phyloP scores from a whole-genome alignment of 768 basidiomycete species.

The Podaxis pistillaris region DNA sequence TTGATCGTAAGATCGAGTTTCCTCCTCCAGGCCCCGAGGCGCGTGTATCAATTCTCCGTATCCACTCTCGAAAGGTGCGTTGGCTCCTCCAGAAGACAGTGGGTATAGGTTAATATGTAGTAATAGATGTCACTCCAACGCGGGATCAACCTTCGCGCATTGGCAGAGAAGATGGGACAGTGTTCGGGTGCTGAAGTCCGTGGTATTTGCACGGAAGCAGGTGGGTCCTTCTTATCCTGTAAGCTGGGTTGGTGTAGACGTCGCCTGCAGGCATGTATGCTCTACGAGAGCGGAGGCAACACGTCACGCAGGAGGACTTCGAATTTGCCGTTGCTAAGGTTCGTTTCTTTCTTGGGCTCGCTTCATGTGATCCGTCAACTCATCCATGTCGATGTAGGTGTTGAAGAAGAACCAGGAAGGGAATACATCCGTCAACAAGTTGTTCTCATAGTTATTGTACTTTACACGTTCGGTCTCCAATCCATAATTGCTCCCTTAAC shows the following conservation, averaged over 20 bases:
- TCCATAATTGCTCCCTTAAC: no score
- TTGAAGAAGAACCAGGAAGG: constrained; percentile 97
- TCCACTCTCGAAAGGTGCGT: constrained; percentile 89
- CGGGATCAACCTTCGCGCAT: constrained; percentile 92
- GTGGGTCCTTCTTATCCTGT: constrained; percentile 35
- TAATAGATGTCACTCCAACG: constrained; percentile 93
- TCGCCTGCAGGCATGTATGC: constrained; percentile 84
- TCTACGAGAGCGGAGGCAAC: constrained; percentile 89
- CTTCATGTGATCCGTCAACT: not conserved
- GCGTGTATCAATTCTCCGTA: constrained; percentile 93
- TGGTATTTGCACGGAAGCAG: constrained; percentile 97
- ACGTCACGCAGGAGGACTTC: constrained; percentile 98
- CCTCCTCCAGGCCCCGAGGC: constrained; percentile 97
- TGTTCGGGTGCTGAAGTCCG: constrained; percentile 97
- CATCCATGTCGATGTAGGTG: constrained; percentile 43
- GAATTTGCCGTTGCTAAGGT: constrained; percentile 98
- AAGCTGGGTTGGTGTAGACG: not conserved
- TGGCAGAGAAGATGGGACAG: constrained; percentile 99
- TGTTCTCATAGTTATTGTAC: constrained; percentile 69
- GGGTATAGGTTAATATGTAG: not conserved
- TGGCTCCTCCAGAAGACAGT: not conserved
- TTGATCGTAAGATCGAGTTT: constrained; percentile 97
- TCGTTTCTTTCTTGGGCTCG: constrained; percentile 17
- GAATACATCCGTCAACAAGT: constrained; percentile 91
- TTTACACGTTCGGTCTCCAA: no score